Evolutionary conservation across 441 rosid genomes (phyloP), one percentile per base, ranked within the genome.

Genomic region (Populus hybrid): DNA sequence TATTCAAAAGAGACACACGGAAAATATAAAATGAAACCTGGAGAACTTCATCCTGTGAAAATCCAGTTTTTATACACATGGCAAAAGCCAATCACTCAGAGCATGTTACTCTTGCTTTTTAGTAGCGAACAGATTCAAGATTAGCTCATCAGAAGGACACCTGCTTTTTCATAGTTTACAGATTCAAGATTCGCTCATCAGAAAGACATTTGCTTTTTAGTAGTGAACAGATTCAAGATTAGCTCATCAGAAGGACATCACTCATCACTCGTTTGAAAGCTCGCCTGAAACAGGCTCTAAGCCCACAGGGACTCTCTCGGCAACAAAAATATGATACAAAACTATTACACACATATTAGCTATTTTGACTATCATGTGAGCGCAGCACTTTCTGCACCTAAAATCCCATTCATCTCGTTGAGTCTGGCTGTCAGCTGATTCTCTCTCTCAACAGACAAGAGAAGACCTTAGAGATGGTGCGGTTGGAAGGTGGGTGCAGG

Each of bases 401-500:
- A 14, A 12, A 24, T 40, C 63, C 28, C 5, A 24, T 65, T 14
- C 40, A 57, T 21, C 64, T 50, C 7, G 4, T 21, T 16, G 32
- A 6, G 30, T 57, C 74, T 46, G 40, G 23, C 30, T 32, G 75
- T 67, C 75, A 74, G 72, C 46, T 19, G 7, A 64, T 50, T 30
- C 26, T 38, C 16, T 18, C 42, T 21, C 59, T 87, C 87, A 91
- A 78, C 92, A 91, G 53, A 91, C 92, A 7, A 89, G 86, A 57
- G 91, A 89, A 30, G 91, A 86, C 78, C 85, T 86, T 66, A 86
- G 87, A 70, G 87, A 84, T 30, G 87, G 67, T 24, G 86, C 88
- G 67, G 90, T 86, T 10, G 90, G 85, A 69, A 88, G 85, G 78
- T 87, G 78, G 0, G 90, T 86, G 82, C 92, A 89, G 10, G 94